Conservation (phyloP, 176 grass and related monocot genomes). For the Rhipidocladum racemiflorum region DNA sequence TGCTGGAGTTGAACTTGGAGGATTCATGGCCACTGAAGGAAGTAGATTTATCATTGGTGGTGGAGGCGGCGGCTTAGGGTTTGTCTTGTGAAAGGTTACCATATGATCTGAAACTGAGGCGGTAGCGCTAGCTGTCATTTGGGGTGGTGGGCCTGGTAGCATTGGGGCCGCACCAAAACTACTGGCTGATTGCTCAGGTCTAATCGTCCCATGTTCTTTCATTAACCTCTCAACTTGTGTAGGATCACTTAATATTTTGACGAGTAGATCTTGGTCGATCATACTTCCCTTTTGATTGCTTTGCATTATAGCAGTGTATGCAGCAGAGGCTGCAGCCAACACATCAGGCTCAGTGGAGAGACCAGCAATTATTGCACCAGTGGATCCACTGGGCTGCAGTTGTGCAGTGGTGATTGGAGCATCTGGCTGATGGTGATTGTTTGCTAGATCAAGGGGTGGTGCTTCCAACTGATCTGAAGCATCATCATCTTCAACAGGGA, state of each 20-base stretch:
- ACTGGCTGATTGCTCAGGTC: conserved; percentile 41
- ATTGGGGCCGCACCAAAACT: conserved; percentile 35
- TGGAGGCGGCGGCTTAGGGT: conserved; percentile 27
- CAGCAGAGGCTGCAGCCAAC: conserved; percentile 72
- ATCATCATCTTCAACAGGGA: conserved; percentile 86
- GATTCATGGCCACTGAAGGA: conserved; percentile 39
- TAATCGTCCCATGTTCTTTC: conserved; percentile 52
- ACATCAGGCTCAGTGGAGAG: conserved; percentile 49
- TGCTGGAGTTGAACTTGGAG: conserved; percentile 29
- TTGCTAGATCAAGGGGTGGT: conserved; percentile 10
- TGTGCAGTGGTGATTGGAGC: conserved; percentile 2
- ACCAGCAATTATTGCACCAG: neutral
- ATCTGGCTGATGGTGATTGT: conserved; percentile 34
- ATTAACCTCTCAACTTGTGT: conserved; percentile 69
- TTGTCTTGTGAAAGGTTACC: conserved; percentile 30
- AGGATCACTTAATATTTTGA: conserved; percentile 89
- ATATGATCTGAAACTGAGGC: conserved; percentile 25
- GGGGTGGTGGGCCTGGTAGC: conserved; percentile 17
- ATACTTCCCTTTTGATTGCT: conserved; percentile 71
- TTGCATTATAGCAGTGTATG: conserved; percentile 81
- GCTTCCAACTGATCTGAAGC: conserved; percentile 59
- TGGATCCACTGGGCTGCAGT: conserved; percentile 23
- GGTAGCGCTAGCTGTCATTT: conserved; percentile 11
- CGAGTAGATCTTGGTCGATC: conserved; percentile 75
- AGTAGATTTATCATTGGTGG: conserved; percentile 32